Evolutionary conservation across 179 eudicot genomes (phyloP), one percentile per base, ranked within the genome.

Genomic region (Heliamphora pulchella): DNA sequence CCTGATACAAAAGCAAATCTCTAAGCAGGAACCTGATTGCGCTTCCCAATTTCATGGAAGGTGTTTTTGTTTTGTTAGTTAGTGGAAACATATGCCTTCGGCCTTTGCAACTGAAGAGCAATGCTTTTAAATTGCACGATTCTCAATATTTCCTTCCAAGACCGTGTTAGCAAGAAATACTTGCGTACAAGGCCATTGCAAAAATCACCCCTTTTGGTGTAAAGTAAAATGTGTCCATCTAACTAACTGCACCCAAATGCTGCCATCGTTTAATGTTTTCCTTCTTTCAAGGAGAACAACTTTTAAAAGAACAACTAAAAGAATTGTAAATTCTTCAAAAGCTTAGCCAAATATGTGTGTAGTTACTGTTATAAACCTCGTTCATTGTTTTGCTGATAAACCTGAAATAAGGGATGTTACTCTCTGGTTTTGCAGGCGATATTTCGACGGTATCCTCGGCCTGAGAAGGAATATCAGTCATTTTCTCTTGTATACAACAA

Each of bases 381-480:
- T 48, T 77, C 62, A 61, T 44, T 44, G 54, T 53, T 65, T 53
- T 1, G 3, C 78, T 67, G 17, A n/a, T 68, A 17, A 41, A 17
- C 54, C 10, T 51, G 41, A 53, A 51, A 68, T 68, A 68, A 78
- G 62, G 63, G 51, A 51, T 53, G 64, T 67, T 15, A 78, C 14
- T 41, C 39, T 62, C 5, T 78, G 68, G 47, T 76, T 46, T 82
- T 83, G 75, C 91, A 93, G 97, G 87, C 88, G 61, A 85, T 88
- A 73, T 93, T 93, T 79, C 91, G 90, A 84, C 86, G 97, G 64
- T 88, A 90, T 83, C 97, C 97, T 69, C 90, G 91, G 15, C 97
- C 97, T 71, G 97, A 92, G 82, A 92, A 90, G 86, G 95, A 92
- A 82, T 92, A 92, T 81, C 95, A 92, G 78, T 92, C 97, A 78